These are phyloP conservation scores for Coleophoma crateriformis DNA, from an alignment of 2,329 filamentous ascomycete genomes.

Conservation along the genomic window DNA sequence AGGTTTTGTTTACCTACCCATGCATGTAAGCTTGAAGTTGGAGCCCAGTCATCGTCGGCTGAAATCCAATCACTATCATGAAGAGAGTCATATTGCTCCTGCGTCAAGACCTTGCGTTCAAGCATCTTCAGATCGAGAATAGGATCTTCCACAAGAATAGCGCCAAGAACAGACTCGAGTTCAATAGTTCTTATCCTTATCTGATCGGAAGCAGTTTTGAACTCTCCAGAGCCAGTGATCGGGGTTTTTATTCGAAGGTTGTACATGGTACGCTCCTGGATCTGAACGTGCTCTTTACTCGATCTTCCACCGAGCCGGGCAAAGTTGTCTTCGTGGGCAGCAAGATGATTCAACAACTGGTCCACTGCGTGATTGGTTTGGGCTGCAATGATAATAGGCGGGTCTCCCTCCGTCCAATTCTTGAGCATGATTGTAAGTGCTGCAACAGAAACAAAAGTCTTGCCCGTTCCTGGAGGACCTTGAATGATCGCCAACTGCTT, in stretches of 20 bases:
- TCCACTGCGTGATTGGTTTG: conserved; percentile 92
- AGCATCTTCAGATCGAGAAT: conserved; percentile 50
- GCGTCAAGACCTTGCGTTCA: conserved; percentile 50
- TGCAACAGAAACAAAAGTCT: conserved; percentile 75
- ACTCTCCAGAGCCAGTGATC: conserved; percentile 4
- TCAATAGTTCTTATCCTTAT: background rate
- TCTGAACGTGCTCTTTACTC: conserved; percentile 43
- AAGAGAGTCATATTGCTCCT: conserved; percentile 59
- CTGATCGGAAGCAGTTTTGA: conserved; percentile 2
- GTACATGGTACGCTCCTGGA: conserved; percentile 62
- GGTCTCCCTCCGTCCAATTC: conserved; percentile 48
- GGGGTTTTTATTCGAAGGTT: conserved; percentile 44
- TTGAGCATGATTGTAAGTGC: conserved; percentile 61
- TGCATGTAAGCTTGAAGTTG: conserved; percentile 1
- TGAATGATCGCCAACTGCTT: conserved; percentile 72
- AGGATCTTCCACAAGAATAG: conserved; percentile 36
- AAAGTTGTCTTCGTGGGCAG: conserved; percentile 53
- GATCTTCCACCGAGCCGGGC: conserved; percentile 44
- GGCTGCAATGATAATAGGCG: conserved; percentile 73
- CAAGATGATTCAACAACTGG: conserved; percentile 55
- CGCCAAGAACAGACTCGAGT: conserved; percentile 5
- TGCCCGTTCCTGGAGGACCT: conserved; percentile 68
- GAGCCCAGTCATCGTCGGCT: conserved; percentile 4
- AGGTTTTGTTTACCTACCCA: conserved; percentile 18
- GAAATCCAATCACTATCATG: conserved; percentile 34